Evolutionary conservation across 306 rosid species (phyloP), one percentile per base, ranked within the genome.

Genomic region (Ceratonia siliqua): DNA sequence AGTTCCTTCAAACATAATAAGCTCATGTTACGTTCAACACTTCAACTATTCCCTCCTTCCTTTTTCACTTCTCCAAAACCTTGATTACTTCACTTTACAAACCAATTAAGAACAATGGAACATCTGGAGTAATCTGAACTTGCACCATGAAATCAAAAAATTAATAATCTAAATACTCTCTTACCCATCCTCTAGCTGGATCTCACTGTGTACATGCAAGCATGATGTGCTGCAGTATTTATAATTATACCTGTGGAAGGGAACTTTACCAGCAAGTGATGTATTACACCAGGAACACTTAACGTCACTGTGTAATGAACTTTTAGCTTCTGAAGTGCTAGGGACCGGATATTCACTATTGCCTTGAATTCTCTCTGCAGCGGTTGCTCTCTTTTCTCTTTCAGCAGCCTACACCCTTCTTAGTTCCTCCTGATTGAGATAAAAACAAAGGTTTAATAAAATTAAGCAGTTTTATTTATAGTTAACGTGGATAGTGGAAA

Each of bases 191-290:
- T 87, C 89, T 28, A 87, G n/a, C n/a, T n/a, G 85, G 71, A 80
- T 65, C 73, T 84, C 87, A 66, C 21, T 74, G 82, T 87, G 91
- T 12, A 87, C 85, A 65, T 84, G 87, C 91, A 87, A 85, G 82
- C 91, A 87, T 20, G 91, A 79, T 13, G 91, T 73, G 85, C 89
- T 87, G 82, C 91, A 87, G 79, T 87, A 87, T 70, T 85, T 87
- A 79, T 82, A 87, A 61, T 82, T 85, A 46, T 87, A 87, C 71
- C 89, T 72, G 62, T 87, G 89, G 61, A 85, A 87, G 5, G 91
- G 89, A 61, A 87, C 84, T 78, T 78, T 85, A 68, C 91, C 89
- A 11, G 82, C 91, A 78, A 87, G 24, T 2, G 91, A 85, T 22
- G 65, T 56, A 72, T 55, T 39, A 71, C 91, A 87, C 55, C 89